Evolutionary conservation across 345 rosid species (phyloP).

Genomic region (Linum lewisii): DNA sequence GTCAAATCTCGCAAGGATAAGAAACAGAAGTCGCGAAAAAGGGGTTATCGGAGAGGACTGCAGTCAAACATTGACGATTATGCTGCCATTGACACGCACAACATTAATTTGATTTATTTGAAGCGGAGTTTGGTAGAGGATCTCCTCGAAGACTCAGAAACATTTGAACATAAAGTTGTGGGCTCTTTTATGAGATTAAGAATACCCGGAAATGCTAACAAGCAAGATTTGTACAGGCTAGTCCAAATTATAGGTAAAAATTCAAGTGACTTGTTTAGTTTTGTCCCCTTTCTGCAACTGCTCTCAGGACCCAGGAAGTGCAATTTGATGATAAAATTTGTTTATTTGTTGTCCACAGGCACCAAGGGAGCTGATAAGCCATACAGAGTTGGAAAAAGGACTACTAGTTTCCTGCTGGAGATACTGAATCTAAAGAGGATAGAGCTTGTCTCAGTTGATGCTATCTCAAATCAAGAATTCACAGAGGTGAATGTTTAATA

Average conservation of each 20-base stretch:
- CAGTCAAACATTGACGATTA: conserved; percentile 84
- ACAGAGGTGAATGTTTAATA: conserved; percentile 99
- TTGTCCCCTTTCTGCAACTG: conserved; percentile 7
- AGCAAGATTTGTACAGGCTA: conserved; percentile 95
- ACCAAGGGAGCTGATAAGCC: conserved; percentile 71
- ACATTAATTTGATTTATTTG: conserved; percentile 75
- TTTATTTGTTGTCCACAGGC: conserved; percentile 36
- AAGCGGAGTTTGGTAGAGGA: conserved; percentile 84
- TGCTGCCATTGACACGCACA: conserved; percentile 88
- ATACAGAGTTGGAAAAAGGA: conserved; percentile 84
- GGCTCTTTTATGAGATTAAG: conserved; percentile 88
- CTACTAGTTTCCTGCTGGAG: conserved; percentile 62
- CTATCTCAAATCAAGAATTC: conserved; percentile 94
- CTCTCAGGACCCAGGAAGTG: background rate
- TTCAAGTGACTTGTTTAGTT: conserved; percentile 9
- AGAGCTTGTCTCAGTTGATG: conserved; percentile 77
- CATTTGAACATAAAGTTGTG: conserved; percentile 76
- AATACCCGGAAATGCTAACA: conserved; percentile 80
- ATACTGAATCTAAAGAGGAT: conserved; percentile 87
- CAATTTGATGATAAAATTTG: conserved; percentile 12
- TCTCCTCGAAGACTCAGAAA: conserved; percentile 59
- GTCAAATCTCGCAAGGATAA: conserved; percentile 67
- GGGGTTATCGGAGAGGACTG: conserved; percentile 62
- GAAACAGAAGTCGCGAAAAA: conserved; percentile 65
- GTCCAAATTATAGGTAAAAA: conserved; percentile 87